Evolutionary conservation across 164 flowering plant genomes (phyloP).

Genomic region (Macadamia tetraphylla): DNA sequence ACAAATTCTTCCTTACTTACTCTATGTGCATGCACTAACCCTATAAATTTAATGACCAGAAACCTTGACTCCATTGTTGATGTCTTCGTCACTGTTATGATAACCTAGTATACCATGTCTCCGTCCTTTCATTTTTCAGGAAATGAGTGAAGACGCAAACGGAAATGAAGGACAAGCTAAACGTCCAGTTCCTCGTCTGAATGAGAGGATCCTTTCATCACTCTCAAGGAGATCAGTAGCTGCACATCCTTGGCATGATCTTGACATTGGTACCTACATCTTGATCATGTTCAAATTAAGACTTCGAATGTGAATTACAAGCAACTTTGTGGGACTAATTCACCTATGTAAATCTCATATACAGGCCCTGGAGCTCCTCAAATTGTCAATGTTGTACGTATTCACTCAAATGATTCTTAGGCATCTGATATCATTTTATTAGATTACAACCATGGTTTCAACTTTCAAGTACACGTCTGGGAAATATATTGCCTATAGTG

Average conservation of each 20-base stretch:
- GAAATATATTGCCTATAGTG: too few relatives aligned
- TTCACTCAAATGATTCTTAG: not conserved
- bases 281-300: not conserved
- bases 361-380: conserved; percentile 69
- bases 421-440: not conserved
- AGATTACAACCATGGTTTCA: too few relatives aligned
- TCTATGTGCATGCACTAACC: too few relatives aligned
- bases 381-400: conserved; percentile 48
- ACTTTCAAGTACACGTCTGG: too few relatives aligned
- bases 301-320: too few relatives aligned
- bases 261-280: conserved; percentile 54
- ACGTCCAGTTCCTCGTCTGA: conserved; percentile 39
- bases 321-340: too few relatives aligned
- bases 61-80: too few relatives aligned
- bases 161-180: not conserved
- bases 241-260: conserved; percentile 90
- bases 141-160: conserved; percentile 30
- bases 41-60: too few relatives aligned
- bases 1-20: too few relatives aligned
- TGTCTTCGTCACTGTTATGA: too few relatives aligned
- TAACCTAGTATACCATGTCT: too few relatives aligned
- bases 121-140: not conserved
- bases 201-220: conserved; percentile 68
- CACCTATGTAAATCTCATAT: conserved; percentile 7
- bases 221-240: conserved; percentile 73